These are phyloP conservation scores for Colletotrichum sp. DNA, from an alignment of 2,329 filamentous ascomycete species.

Conservation along the genomic window DNA sequence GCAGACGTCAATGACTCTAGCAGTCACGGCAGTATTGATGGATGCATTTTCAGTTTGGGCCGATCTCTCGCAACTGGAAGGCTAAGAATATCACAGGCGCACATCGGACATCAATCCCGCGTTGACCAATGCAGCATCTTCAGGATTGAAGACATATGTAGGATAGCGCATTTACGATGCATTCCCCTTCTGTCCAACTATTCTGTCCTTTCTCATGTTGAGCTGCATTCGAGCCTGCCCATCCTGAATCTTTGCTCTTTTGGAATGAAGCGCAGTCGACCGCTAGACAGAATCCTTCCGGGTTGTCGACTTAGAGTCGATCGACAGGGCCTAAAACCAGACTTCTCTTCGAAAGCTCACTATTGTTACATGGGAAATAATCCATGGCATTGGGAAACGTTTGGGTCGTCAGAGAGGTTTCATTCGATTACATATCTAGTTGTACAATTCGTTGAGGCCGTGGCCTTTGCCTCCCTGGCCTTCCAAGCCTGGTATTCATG, in stretches of 20 bases:
- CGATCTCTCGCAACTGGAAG: not conserved
- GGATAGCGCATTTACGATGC: not conserved
- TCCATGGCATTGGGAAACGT: not conserved
- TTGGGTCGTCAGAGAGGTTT: slow-evolving; percentile 17
- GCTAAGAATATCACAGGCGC: not conserved
- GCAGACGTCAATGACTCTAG: not conserved
- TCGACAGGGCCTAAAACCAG: not conserved
- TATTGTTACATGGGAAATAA: not conserved
- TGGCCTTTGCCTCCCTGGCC: not conserved
- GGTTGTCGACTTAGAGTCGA: not conserved
- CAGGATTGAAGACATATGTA: not conserved
- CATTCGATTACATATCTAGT: slow-evolving; percentile 23
- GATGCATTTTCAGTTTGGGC: not conserved
- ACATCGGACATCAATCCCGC: not conserved
- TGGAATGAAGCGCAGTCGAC: not conserved
- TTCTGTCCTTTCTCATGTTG: not conserved
- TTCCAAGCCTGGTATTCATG: not conserved
- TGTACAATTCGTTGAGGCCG: slow-evolving; percentile 12
- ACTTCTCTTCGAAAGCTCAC: not conserved
- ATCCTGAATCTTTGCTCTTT: not conserved
- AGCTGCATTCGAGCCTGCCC: not conserved
- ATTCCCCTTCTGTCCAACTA: not conserved
- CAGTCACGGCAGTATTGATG: not conserved
- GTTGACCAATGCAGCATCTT: not conserved
- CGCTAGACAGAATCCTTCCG: not conserved